Evolutionary conservation across 2,329 filamentous ascomycete genomes (phyloP).

Genomic region (Hypoxylon sp.): DNA sequence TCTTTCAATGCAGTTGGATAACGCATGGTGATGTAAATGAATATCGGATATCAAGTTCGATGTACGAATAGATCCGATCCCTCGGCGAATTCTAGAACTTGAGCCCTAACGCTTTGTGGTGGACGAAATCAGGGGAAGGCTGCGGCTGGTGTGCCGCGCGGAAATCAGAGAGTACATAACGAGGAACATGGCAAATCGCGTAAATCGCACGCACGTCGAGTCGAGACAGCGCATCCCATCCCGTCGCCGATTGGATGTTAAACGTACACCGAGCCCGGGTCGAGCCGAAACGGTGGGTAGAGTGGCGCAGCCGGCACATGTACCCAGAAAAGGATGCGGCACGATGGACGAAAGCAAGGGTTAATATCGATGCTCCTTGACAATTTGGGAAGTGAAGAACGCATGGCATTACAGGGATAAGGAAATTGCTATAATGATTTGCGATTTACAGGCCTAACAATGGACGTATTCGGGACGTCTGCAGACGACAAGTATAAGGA

Average conservation of each 20-base stretch:
- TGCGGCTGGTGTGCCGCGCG: neutral
- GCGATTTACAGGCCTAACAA: neutral
- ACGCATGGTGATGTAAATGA: neutral
- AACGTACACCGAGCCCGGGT: constrained; percentile 15
- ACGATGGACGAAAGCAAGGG: constrained; percentile 25
- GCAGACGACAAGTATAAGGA: constrained; percentile 15
- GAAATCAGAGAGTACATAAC: neutral
- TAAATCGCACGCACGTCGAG: neutral
- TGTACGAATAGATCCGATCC: neutral
- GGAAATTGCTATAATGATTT: constrained; percentile 4
- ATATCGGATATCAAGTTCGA: neutral
- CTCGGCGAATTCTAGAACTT: neutral
- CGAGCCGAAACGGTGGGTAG: neutral
- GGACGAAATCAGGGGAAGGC: neutral
- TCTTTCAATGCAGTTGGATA: neutral
- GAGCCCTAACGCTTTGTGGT: neutral
- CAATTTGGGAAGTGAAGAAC: constrained; percentile 22
- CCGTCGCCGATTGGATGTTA: constrained; percentile 18
- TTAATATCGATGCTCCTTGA: constrained; percentile 14
- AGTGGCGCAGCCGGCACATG: constrained; percentile 29
- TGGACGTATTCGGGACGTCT: constrained; percentile 8
- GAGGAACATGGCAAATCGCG: constrained; percentile 20
- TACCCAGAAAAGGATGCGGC: constrained; percentile 38
- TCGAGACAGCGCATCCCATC: neutral
- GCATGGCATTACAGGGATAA: constrained; percentile 6